Conservation (phyloP, 2,329 filamentous ascomycete genomes). For the Diaporthe sp. region DNA sequence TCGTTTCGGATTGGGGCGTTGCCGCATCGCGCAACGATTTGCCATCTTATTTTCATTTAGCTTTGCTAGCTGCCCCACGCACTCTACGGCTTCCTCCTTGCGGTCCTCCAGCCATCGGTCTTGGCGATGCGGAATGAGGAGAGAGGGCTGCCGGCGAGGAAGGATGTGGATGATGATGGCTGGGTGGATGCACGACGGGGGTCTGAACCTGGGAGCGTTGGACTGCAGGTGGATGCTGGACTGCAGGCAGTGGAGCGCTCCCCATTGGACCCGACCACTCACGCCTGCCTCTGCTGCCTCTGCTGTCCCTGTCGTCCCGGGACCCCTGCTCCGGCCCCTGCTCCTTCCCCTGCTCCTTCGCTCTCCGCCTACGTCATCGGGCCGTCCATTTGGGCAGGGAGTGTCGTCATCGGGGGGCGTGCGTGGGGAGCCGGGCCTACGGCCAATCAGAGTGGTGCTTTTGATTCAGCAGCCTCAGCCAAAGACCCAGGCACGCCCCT, state of each 20-base stretch:
- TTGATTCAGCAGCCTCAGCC: slow-evolving; percentile 17
- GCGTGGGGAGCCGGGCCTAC: background rate
- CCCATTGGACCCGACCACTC: slow-evolving; percentile 25
- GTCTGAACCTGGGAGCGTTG: background rate
- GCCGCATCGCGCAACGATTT: slow-evolving; percentile 39
- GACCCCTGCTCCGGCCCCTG: background rate
- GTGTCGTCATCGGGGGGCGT: slow-evolving; percentile 36
- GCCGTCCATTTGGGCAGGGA: slow-evolving; percentile 3
- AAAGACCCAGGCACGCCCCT: slow-evolving; percentile 43
- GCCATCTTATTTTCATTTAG: slow-evolving; percentile 37
- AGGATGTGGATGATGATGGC: background rate
- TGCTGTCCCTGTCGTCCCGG: slow-evolving; percentile 8
- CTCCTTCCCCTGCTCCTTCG: background rate
- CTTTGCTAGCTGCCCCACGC: slow-evolving; percentile 16
- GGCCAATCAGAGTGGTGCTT: slow-evolving; percentile 16
- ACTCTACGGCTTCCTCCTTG: slow-evolving; percentile 4
- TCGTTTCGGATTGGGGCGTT: slow-evolving; percentile 29
- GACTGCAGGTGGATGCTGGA: background rate
- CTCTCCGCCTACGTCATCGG: slow-evolving; percentile 37
- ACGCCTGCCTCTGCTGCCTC: slow-evolving; percentile 13
- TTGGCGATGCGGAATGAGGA: slow-evolving; percentile 29
- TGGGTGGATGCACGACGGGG: background rate
- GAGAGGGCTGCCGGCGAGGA: background rate
- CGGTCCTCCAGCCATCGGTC: slow-evolving; percentile 15
- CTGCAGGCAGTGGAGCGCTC: slow-evolving; percentile 14